Base-by-base conservation (phyloP, 352 stramenopile species). In the Peronospora farinosa region DNA sequence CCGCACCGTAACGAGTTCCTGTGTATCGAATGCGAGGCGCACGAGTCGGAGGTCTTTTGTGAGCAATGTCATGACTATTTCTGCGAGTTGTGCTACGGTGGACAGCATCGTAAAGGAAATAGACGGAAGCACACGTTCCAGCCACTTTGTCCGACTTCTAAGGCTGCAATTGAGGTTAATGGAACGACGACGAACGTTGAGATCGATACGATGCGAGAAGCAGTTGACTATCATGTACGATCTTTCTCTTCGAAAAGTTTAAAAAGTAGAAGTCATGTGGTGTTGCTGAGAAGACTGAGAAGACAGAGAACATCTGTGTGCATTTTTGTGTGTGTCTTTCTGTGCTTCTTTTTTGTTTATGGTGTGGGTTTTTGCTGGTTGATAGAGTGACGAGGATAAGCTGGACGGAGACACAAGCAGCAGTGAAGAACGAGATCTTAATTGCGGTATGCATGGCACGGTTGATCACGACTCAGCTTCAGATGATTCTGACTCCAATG, bases 1-100 rank as follows among this genome's bases (percentile, higher is more conserved):
- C 57, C 48, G 33, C 56, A 49, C 15, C 43, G 28, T 44, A 65
- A 67, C 44, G 75, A 68, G 47, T 78, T 88, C 49, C 37, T 69
- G 58, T 89, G 78, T 51, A 68, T 89, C 50, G 81, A 90, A 65
- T 90, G 81, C 40, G 49, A 64, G 21, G 78, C 67, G 13, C 73
- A 88, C 54, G 72, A 74, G 30, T 74, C 77, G 28, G 74, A 88
- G 38, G 59, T 89, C 36, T 90, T 88, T 47, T 95, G 84, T 51
- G 84, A 92, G 66, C 79, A 92, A 58, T 95, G 84, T 52, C 74
- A 90, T 57, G 82, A 95, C 66, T 89, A 92, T 57, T 95, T 91
- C 48, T 95, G 84, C 40, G 76, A 85, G 47, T 60, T 95, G 6
- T 95, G 84, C 67, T n/a, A 67, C 31, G 74, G 72, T 27, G 82